Conservation (phyloP, 176 grass and related monocot species). For the Aegilops umbellulata region DNA sequence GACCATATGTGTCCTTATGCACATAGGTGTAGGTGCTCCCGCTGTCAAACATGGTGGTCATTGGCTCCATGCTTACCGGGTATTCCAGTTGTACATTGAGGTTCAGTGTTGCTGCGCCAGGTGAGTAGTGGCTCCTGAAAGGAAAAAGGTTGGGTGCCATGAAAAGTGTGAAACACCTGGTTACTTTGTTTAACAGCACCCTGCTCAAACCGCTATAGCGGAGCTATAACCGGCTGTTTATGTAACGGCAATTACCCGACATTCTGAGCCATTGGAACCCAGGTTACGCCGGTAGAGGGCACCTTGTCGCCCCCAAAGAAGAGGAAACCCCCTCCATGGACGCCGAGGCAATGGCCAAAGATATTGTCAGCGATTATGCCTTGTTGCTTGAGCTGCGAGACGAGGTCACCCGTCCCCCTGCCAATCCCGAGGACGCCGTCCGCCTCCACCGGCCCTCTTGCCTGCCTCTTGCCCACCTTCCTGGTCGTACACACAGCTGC, state of each 20-base stretch:
- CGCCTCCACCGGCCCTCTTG: too few relatives aligned
- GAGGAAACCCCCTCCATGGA: neutral
- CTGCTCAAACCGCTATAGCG: too few relatives aligned
- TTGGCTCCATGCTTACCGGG: conserved; percentile 39
- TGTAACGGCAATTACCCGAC: neutral
- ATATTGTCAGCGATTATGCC: neutral
- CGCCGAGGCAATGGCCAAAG: neutral
- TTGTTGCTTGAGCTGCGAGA: neutral
- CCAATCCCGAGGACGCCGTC: neutral
- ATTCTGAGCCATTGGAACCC: neutral
- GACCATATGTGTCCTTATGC: conserved; percentile 45
- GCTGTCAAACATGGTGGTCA: conserved; percentile 72
- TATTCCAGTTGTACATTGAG: neutral
- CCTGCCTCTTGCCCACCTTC: neutral
- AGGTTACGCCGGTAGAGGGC: neutral
- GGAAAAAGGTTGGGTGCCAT: neutral
- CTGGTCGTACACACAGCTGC: neutral
- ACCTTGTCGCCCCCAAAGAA: neutral
- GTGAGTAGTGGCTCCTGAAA: conserved; percentile 81
- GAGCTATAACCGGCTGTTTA: too few relatives aligned
- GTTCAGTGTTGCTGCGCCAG: conserved; percentile 58
- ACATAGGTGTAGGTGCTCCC: conserved; percentile 76
- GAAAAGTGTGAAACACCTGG: neutral
- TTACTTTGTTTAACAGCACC: neutral
- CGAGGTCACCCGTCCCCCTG: neutral